phyloP scores from a whole-genome alignment of 1,139 yeast genomes.

The Pichia sp. region DNA sequence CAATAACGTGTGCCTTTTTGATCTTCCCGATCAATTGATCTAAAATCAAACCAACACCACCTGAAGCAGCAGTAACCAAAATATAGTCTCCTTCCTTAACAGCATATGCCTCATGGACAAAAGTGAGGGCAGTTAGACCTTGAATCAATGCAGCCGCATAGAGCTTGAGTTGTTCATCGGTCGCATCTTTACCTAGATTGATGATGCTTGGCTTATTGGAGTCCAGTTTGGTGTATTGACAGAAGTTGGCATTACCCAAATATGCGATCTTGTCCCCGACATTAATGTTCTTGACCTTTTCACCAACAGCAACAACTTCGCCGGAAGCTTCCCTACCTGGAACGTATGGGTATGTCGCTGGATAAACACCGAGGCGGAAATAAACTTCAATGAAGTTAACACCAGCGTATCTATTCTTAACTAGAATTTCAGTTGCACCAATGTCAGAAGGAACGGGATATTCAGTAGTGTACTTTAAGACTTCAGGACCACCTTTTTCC shows the following conservation, averaged over 20 bases:
- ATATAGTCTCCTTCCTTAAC: conserved; percentile 64
- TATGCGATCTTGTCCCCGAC: conserved; percentile 75
- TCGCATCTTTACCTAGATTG: conserved; percentile 42
- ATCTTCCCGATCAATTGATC: conserved; percentile 49
- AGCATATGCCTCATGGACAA: conserved; percentile 56
- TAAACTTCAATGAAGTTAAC: conserved; percentile 78
- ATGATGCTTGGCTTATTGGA: conserved; percentile 30
- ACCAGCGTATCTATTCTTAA: conserved; percentile 71
- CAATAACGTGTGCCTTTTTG: conserved; percentile 79
- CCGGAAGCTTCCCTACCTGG: conserved; percentile 89
- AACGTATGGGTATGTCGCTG: conserved; percentile 48
- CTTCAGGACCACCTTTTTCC: conserved; percentile 51
- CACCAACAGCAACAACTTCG: conserved; percentile 60
- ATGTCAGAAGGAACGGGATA: conserved; percentile 50
- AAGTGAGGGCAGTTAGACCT: conserved; percentile 73
- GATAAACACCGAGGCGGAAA: conserved; percentile 72
- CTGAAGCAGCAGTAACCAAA: conserved; percentile 89
- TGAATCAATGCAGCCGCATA: conserved; percentile 62
- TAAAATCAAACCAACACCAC: conserved; percentile 77
- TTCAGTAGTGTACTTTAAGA: conserved; percentile 40
- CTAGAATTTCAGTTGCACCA: conserved; percentile 45
- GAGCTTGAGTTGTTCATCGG: conserved; percentile 41
- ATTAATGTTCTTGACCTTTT: conserved; percentile 43
- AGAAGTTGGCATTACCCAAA: conserved; percentile 46
- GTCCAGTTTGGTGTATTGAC: conserved; percentile 57